Evolutionary conservation across 352 stramenopile species (phyloP).

Genomic region (Globisporangium canariense): DNA sequence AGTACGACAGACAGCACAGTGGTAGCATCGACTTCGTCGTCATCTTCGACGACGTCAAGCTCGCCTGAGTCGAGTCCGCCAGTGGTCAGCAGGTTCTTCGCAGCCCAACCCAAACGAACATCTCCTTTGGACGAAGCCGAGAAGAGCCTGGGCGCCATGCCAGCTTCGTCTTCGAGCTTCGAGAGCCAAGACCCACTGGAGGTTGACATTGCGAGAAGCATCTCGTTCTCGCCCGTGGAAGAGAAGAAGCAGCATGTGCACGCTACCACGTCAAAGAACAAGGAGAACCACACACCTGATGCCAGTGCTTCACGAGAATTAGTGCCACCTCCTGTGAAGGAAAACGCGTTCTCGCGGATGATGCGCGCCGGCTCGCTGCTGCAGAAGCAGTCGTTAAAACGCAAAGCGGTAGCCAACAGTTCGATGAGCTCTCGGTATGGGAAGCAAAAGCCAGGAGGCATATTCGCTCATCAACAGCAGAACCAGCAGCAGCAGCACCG

Average conservation of each 20-base stretch:
- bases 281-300: constrained; percentile 37
- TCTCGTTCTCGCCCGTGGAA: constrained; percentile 49
- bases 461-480: not conserved
- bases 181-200: constrained; percentile 54
- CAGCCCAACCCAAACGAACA: constrained; percentile 22
- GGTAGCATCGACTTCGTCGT: not conserved
- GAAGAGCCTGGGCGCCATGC: constrained; percentile 20
- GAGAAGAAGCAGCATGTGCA: constrained; percentile 26
- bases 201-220: constrained; percentile 43
- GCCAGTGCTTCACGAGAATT: constrained; percentile 9
- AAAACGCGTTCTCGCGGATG: constrained; percentile 83
- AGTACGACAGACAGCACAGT: not conserved
- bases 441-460: constrained; percentile 6
- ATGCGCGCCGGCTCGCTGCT: constrained; percentile 64
- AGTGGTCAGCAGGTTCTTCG: constrained; percentile 22
- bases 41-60: not conserved
- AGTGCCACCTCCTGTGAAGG: constrained; percentile 20
- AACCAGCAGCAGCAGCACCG: constrained; percentile 3
- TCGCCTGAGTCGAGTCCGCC: constrained; percentile 1
- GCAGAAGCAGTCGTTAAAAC: constrained; percentile 53
- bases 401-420: constrained; percentile 29
- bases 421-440: constrained; percentile 2
- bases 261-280: constrained; percentile 17
- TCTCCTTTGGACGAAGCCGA: constrained; percentile 25
- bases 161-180: constrained; percentile 24